A percentile compares a stretch with the other conserved stretches of the same genome.
phyloP scores from a whole-genome alignment of 2,329 filamentous ascomycete species.

The Emericellopsis atlantica region DNA sequence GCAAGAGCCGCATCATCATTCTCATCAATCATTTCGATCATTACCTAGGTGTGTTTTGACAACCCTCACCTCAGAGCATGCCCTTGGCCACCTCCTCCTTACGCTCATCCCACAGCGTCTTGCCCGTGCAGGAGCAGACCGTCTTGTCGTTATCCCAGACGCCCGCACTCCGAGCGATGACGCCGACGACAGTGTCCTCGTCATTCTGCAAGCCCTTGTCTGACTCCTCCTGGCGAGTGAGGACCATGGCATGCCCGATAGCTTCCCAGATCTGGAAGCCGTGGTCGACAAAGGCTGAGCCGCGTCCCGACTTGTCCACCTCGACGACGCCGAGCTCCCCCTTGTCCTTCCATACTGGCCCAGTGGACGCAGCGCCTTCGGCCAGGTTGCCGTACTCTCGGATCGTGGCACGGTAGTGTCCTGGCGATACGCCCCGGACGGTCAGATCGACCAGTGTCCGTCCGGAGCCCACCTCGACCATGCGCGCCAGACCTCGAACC shows the following conservation, averaged over 20 bases:
- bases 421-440: slow-evolving; percentile 67
- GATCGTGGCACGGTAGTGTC: slow-evolving; percentile 73
- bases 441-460: slow-evolving; percentile 82
- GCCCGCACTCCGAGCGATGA: slow-evolving; percentile 91
- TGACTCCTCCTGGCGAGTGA: slow-evolving; percentile 55
- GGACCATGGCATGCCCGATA: slow-evolving; percentile 84
- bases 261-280: slow-evolving; percentile 88
- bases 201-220: slow-evolving; percentile 51
- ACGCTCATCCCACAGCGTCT: slow-evolving; percentile 96
- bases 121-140: slow-evolving; percentile 93
- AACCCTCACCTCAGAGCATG: slow-evolving; percentile 50
- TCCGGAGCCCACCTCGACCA: slow-evolving; percentile 77
- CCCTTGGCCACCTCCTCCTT: slow-evolving; percentile 80
- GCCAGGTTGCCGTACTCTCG: slow-evolving; percentile 81
- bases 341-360: slow-evolving; percentile 56
- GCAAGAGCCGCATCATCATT: too few species aligned
- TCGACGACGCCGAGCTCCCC: slow-evolving; percentile 60
- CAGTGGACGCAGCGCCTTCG: slow-evolving; percentile 68
- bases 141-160: slow-evolving; percentile 99
- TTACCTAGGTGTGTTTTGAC: background rate
- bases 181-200: slow-evolving; percentile 75
- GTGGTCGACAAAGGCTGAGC: slow-evolving; percentile 69
- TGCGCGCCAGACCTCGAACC: slow-evolving; percentile 77
- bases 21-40: background rate
- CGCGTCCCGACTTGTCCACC: slow-evolving; percentile 63